Evolutionary conservation across 2,329 filamentous ascomycete genomes (phyloP).

Genomic region (Talaromyces sp.): DNA sequence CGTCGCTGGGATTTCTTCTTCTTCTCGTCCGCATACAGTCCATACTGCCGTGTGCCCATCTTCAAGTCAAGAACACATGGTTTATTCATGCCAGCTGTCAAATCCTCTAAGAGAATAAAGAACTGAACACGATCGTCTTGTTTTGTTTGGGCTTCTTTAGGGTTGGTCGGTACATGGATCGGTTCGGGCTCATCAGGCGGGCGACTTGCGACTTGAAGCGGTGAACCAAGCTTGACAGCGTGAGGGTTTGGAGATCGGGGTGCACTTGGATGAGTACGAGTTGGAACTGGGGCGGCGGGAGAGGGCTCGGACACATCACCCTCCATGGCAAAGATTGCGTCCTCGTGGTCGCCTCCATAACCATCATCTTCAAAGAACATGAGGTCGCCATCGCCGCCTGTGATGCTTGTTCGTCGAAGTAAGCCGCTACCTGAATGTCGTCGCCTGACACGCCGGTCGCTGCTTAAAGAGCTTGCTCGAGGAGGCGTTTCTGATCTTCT

Average conservation of each 20-base stretch:
- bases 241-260: background rate
- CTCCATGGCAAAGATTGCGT: constrained; percentile 68
- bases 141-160: constrained; percentile 65
- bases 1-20: constrained; percentile 89
- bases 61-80: constrained; percentile 97
- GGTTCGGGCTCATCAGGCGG: constrained; percentile 20
- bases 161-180: constrained; percentile 59
- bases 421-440: constrained; percentile 86
- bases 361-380: constrained; percentile 89
- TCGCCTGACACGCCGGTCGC: constrained; percentile 47
- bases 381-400: constrained; percentile 67
- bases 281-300: constrained; percentile 4
- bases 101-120: constrained; percentile 87
- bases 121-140: constrained; percentile 70
- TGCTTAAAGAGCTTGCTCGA: constrained; percentile 29
- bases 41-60: constrained; percentile 97
- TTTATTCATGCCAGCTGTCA: constrained; percentile 93
- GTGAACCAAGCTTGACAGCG: constrained; percentile 6
- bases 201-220: constrained; percentile 5
- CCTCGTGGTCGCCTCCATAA: constrained; percentile 73
- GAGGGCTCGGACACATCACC: constrained; percentile 37
- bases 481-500: constrained; percentile 47
- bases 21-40: constrained; percentile 83
- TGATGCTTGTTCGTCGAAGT: constrained; percentile 72
- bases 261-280: background rate